phyloP scores from a whole-genome alignment of 306 rosid genomes.

The Quercus engelmannii region DNA sequence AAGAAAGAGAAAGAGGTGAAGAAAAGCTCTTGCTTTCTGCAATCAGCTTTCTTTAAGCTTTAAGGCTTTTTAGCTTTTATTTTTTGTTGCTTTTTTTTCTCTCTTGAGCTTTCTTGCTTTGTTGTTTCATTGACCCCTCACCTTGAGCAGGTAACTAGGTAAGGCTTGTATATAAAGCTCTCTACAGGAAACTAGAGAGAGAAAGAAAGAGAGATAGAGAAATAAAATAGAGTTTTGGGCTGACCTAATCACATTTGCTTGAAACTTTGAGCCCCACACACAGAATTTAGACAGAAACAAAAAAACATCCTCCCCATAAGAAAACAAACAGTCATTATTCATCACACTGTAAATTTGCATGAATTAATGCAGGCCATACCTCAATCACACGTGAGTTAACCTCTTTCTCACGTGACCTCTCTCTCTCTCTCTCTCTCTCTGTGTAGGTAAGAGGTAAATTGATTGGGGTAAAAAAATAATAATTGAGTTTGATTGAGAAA shows the following conservation, averaged over 20 bases:
- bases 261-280: slow-evolving; percentile 32
- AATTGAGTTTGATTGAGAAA: slow-evolving; percentile 1
- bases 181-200: not conserved
- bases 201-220: slow-evolving; percentile 12
- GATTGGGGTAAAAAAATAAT: not conserved
- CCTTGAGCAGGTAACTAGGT: slow-evolving; percentile 48
- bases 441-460: not conserved
- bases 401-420: slow-evolving; percentile 31
- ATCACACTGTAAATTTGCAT: slow-evolving; percentile 55
- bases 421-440: not conserved
- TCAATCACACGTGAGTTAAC: slow-evolving; percentile 34
- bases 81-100: slow-evolving; percentile 9
- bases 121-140: slow-evolving; percentile 61
- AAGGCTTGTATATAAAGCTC: slow-evolving; percentile 55
- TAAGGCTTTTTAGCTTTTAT: slow-evolving; percentile 36
- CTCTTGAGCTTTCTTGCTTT: slow-evolving; percentile 37
- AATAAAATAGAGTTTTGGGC: not conserved
- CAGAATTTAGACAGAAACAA: slow-evolving; percentile 49
- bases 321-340: slow-evolving; percentile 53
- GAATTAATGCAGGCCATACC: slow-evolving; percentile 39
- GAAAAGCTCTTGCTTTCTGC: slow-evolving; percentile 61
- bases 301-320: slow-evolving; percentile 51
- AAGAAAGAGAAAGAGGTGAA: not conserved
- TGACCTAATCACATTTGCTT: slow-evolving; percentile 36
- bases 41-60: slow-evolving; percentile 59